Conservation (phyloP, 768 basidiomycete genomes). For the Omphalotus guepiniiformis region DNA sequence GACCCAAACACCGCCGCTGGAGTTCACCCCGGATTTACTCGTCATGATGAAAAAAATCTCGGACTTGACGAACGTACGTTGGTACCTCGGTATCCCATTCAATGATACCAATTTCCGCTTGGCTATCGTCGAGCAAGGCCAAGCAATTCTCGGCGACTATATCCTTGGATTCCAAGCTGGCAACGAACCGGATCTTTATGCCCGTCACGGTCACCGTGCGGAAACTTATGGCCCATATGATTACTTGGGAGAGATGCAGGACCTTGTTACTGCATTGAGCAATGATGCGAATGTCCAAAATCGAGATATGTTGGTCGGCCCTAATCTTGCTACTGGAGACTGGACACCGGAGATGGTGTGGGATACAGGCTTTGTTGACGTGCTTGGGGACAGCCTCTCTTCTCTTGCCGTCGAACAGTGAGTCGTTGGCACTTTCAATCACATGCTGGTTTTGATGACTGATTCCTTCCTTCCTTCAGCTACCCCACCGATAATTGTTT, state of each 20-base stretch:
- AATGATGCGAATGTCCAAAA: slow-evolving; percentile 26
- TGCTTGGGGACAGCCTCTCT: slow-evolving; percentile 34
- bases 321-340: slow-evolving; percentile 41
- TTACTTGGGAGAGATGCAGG: slow-evolving; percentile 53
- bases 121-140: slow-evolving; percentile 54
- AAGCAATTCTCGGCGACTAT: slow-evolving; percentile 62
- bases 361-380: slow-evolving; percentile 49
- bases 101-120: slow-evolving; percentile 60
- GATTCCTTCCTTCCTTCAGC: neutral
- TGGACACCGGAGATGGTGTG: slow-evolving; percentile 54
- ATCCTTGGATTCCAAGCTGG: slow-evolving; percentile 69
- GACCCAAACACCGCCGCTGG: slow-evolving; percentile 68
- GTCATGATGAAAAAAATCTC: slow-evolving; percentile 65
- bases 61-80: slow-evolving; percentile 52
- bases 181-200: slow-evolving; percentile 58
- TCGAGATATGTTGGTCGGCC: slow-evolving; percentile 54
- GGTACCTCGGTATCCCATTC: slow-evolving; percentile 54
- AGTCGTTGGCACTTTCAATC: slow-evolving; percentile 9
- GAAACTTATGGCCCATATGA: slow-evolving; percentile 25
- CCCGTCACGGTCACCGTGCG: slow-evolving; percentile 20
- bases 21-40: slow-evolving; percentile 62
- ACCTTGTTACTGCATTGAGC: slow-evolving; percentile 39
- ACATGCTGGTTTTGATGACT: neutral
- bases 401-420: slow-evolving; percentile 59
- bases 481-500: slow-evolving; percentile 52